phyloP scores from a whole-genome alignment of 139 green algal genomes.

The Haematococcus sp. region DNA sequence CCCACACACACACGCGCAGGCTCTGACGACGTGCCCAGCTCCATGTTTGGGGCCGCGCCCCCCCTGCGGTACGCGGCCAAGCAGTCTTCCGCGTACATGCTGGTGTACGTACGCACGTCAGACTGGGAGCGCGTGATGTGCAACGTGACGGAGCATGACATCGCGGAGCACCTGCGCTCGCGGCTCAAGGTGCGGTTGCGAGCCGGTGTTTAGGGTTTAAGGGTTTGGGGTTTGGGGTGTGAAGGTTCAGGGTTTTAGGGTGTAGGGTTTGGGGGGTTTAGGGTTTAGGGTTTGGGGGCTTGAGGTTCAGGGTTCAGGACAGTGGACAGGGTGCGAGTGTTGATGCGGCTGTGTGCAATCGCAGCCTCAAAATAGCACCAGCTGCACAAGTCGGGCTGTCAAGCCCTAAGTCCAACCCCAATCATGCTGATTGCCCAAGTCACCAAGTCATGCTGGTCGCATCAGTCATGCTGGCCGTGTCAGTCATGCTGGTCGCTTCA shows the following conservation, averaged over 20 bases:
- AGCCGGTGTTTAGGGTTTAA: not conserved
- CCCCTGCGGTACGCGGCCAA: constrained; percentile 55
- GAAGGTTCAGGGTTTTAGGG: not conserved
- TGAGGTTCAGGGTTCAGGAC: too few relatives aligned
- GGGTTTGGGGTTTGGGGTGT: not conserved
- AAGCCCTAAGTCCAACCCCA: too few relatives aligned
- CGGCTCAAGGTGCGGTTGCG: constrained; percentile 45
- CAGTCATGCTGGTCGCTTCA: too few relatives aligned
- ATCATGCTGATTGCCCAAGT: too few relatives aligned
- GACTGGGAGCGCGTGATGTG: constrained; percentile 89
- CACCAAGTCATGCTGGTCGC: too few relatives aligned
- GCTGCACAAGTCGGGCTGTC: too few relatives aligned
- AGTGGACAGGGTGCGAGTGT: too few relatives aligned
- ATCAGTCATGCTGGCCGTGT: too few relatives aligned
- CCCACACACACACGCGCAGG: too few relatives aligned
- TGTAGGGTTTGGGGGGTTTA: not conserved
- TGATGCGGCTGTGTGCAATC: too few relatives aligned
- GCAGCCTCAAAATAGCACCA: too few relatives aligned
- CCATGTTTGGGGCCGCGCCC: not conserved
- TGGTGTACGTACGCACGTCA: constrained; percentile 90
- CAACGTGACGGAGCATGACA: constrained; percentile 71
- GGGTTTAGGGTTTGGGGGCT: too few relatives aligned
- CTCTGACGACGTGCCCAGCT: not conserved
- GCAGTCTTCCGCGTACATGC: constrained; percentile 97
- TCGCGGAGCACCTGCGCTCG: constrained; percentile 74